Evolutionary conservation across 2,329 filamentous ascomycete species (phyloP).

Genomic region (Xylariaceae sp.): DNA sequence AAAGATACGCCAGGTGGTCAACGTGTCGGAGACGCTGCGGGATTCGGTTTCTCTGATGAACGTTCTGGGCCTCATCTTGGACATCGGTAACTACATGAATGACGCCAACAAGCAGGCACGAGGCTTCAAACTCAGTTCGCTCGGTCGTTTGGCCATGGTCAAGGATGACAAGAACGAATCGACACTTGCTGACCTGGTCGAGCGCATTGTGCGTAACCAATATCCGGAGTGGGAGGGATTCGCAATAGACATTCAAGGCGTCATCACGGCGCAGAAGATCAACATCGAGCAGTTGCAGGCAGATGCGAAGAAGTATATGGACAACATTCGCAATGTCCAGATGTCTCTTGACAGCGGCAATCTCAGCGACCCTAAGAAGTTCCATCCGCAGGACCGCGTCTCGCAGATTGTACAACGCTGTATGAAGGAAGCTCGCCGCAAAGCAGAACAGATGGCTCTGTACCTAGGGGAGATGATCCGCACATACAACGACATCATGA

Average conservation of each 20-base stretch:
- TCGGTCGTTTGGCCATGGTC: conserved; percentile 89
- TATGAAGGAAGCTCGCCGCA: conserved; percentile 95
- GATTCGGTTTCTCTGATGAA: conserved; percentile 94
- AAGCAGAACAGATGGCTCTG: conserved; percentile 90
- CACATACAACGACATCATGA: conserved; percentile 91
- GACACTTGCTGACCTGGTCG: conserved; percentile 89
- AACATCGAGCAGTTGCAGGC: conserved; percentile 86
- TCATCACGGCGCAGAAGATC: conserved; percentile 76
- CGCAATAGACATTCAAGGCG: conserved; percentile 71
- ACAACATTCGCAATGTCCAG: conserved; percentile 91
- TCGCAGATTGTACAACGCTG: conserved; percentile 81
- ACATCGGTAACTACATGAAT: conserved; percentile 99
- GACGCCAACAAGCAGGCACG: conserved; percentile 97
- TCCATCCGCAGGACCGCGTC: conserved; percentile 94
- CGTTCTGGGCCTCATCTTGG: conserved; percentile 87
- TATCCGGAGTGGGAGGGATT: conserved; percentile 95
- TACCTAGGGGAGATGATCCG: conserved; percentile 90
- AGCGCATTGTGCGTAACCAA: conserved; percentile 91
- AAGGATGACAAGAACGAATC: conserved; percentile 99
- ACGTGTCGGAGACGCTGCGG: conserved; percentile 79
- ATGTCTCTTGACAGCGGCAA: conserved; percentile 87
- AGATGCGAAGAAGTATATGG: conserved; percentile 87
- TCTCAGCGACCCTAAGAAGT: conserved; percentile 91
- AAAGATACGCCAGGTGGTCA: conserved; percentile 79
- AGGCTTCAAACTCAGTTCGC: conserved; percentile 94